Percentiles rank a stretch among this genome's conserved stretches.
Conservation (phyloP, 1,284 basidiomycete genomes). For the Austroboletus novae-zelandiae region DNA sequence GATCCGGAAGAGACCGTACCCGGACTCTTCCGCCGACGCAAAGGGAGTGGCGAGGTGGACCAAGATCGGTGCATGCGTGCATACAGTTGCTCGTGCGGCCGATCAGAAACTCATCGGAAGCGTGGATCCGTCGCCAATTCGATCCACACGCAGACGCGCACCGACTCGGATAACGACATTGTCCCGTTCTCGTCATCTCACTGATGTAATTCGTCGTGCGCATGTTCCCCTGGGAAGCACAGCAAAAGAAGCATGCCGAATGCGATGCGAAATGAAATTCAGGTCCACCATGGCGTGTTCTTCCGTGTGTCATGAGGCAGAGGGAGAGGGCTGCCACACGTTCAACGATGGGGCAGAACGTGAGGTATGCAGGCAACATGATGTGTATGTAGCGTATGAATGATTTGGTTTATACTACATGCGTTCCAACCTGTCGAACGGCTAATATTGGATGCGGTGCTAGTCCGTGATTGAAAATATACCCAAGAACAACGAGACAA, state of each 20-base stretch:
- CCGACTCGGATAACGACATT: no score
- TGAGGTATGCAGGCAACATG: slow-evolving; percentile 19
- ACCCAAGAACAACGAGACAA: slow-evolving; percentile 30
- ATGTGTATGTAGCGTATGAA: slow-evolving; percentile 25
- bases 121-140: no score
- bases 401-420: slow-evolving; percentile 31
- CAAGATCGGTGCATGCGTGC: no score
- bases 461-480: slow-evolving; percentile 20
- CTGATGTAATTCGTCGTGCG: not conserved
- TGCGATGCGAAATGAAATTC: slow-evolving; percentile 12
- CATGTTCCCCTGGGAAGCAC: not conserved
- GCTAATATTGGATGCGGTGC: slow-evolving; percentile 20
- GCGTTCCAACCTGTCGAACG: slow-evolving; percentile 29
- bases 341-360: slow-evolving; percentile 4
- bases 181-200: no score
- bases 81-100: no score
- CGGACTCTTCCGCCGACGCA: no score
- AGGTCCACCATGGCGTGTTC: not conserved
- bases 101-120: no score
- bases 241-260: slow-evolving; percentile 4
- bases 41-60: no score
- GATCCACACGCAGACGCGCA: no score
- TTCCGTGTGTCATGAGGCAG: not conserved
- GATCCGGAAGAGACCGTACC: no score
- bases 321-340: not conserved